phyloP scores from a whole-genome alignment of 306 rosid genomes.

The Corylus avellana region DNA sequence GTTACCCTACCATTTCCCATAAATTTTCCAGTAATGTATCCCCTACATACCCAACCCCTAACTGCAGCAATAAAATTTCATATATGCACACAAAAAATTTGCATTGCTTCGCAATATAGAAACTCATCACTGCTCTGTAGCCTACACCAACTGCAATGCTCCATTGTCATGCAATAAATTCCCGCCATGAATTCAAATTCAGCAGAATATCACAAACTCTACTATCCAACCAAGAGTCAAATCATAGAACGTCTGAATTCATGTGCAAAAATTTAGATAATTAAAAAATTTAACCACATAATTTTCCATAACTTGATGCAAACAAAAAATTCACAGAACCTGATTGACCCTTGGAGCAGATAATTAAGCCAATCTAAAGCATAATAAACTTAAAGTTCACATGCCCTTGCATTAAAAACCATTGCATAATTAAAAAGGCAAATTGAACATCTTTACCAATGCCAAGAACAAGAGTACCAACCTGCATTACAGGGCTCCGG shows the following conservation, averaged over 20 bases:
- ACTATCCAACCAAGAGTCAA: background rate
- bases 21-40: background rate
- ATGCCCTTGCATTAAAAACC: background rate
- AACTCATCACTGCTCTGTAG: background rate
- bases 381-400: background rate
- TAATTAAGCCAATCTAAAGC: background rate
- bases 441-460: slow-evolving; percentile 6
- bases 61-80: background rate
- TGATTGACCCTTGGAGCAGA: background rate
- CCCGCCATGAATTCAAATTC: background rate
- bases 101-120: background rate
- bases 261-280: background rate
- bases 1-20: background rate
- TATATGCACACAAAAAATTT: background rate
- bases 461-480: slow-evolving; percentile 31
- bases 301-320: background rate
- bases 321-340: background rate
- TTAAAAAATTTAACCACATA: background rate
- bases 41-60: background rate
- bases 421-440: background rate
- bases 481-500: slow-evolving; percentile 74
- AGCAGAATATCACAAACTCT: background rate
- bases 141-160: background rate
- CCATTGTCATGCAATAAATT: background rate
- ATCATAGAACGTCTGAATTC: background rate